Conservation (phyloP, 1,284 basidiomycete species). For the Microbotryum violaceum region DNA sequence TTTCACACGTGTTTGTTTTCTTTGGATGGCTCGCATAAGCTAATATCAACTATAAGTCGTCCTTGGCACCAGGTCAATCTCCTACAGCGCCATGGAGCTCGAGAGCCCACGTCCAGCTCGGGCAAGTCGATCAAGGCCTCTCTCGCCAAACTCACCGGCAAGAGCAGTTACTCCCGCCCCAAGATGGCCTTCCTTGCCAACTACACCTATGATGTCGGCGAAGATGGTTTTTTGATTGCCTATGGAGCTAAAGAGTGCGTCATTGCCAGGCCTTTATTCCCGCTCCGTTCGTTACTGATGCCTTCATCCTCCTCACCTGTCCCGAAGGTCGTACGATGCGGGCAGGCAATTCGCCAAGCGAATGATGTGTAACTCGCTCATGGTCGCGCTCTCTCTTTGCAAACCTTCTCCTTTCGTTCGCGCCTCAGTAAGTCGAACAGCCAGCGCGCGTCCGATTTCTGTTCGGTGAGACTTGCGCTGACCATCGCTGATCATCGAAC, state of each 20-base stretch:
- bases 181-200: slow-evolving; percentile 55
- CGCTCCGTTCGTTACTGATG: not conserved
- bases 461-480: slow-evolving; percentile 34
- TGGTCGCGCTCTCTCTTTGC: slow-evolving; percentile 38
- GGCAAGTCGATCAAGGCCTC: slow-evolving; percentile 48
- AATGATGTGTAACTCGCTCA: slow-evolving; percentile 26
- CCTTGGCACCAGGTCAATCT: slow-evolving; percentile 18
- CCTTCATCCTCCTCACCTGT: not conserved
- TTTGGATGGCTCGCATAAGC: no score
- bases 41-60: no score
- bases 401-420: slow-evolving; percentile 58
- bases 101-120: slow-evolving; percentile 61
- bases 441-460: not conserved
- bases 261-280: no score
- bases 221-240: not conserved
- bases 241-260: not conserved
- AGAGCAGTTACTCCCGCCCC: slow-evolving; percentile 39
- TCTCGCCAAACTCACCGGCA: slow-evolving; percentile 42
- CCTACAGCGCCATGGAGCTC: slow-evolving; percentile 73
- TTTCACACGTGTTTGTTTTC: no score
- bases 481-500: slow-evolving; percentile 35
- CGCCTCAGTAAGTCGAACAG: no score
- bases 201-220: slow-evolving; percentile 48
- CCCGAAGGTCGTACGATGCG: slow-evolving; percentile 48
- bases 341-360: not conserved